Conservation (phyloP, 148 eudicot species). For the Drosera capensis region DNA sequence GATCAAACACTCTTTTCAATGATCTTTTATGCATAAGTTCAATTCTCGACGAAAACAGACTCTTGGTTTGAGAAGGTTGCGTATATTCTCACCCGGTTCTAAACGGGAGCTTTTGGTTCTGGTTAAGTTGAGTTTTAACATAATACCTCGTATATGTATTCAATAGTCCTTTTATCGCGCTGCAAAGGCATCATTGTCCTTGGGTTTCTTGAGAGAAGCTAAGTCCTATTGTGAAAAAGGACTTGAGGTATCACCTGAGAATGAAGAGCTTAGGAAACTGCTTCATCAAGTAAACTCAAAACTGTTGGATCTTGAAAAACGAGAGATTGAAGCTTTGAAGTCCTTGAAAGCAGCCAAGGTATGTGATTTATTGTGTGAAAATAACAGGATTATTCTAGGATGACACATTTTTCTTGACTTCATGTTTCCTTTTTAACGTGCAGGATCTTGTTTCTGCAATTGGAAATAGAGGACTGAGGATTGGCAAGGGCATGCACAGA, state of each 20-base stretch:
- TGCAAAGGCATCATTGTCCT: conserved; percentile 61
- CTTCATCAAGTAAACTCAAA: conserved; percentile 31
- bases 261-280: conserved; percentile 68
- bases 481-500: conserved; percentile 65
- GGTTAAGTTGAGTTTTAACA: no score
- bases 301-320: conserved; percentile 40
- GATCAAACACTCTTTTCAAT: no score
- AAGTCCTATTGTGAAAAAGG: conserved; percentile 65
- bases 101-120: no score
- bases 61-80: no score
- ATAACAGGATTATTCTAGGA: not conserved
- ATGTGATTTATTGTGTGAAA: not conserved
- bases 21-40: no score
- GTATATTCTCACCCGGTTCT: no score
- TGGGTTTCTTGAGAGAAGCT: conserved; percentile 59
- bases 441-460: conserved; percentile 67
- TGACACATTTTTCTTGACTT: conserved; percentile 4
- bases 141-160: no score
- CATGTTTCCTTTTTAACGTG: conserved; percentile 8
- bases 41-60: no score
- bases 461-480: conserved; percentile 47
- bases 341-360: conserved; percentile 59
- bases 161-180: conserved; percentile 75
- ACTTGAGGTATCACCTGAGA: conserved; percentile 45
- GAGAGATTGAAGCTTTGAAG: conserved; percentile 49